Evolutionary conservation across 345 rosid species (phyloP), one percentile per base, ranked within the genome.

Genomic region (Camelina laxa): DNA sequence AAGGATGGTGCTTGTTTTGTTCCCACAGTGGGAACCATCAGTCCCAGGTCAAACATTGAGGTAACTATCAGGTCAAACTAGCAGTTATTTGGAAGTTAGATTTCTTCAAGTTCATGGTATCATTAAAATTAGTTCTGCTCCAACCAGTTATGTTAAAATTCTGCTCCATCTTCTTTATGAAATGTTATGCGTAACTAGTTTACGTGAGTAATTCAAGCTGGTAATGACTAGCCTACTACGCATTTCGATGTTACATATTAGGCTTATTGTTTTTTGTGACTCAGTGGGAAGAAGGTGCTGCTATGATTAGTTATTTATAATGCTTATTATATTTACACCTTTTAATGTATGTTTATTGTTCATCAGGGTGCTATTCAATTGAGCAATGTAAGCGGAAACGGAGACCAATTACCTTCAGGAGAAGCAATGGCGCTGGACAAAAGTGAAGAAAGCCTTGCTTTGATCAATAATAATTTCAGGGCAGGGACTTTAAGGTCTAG

Each of bases 401-500:
- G 72, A 30, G 84, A 74, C 77, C 77, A 71, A 31, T 70, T 68
- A 60, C 79, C 81, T 50, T 74, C 74, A 3, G 69, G 79, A 79
- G 79, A 70, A 80, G 77, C 79, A 67, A 82, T 54, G 69, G 77
- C 60, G 16, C 75, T 79, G 69, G 69, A 78, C 1, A 58, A 67
- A 70, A 91, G 85, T 75, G 77, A 59, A 45, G 85, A 84, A 58
- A 84, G 86, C 66, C 71, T 85, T 60, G 84, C 85, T 75, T 67
- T 85, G 65, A 60, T 81, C 77, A 87, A 82, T 60, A 91, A 84
- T 64, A 86, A 60, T 21, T 84, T 90, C 65, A 90, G 87, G 86
- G 88, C 87, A 55, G 80, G 85, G 80, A 85, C 86, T 60, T 80
- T 95, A 62, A 85, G 82, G 84, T 89, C 91, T 51, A 90, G 97